Base-by-base conservation (phyloP, 75 land plant genomes). In the Gnetum montanum region DNA sequence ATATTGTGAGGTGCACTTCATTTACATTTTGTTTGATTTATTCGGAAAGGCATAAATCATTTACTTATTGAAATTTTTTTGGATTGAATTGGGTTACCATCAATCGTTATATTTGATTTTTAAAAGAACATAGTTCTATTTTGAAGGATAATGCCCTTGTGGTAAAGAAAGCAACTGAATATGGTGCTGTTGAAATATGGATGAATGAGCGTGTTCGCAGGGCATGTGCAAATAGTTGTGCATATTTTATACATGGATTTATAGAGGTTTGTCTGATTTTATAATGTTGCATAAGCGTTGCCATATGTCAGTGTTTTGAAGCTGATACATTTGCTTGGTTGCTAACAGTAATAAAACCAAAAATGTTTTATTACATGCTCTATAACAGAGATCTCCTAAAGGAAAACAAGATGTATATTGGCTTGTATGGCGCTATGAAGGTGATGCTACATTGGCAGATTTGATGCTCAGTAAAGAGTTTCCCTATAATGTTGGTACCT, bases 131-230 rank as follows among this genome's bases (percentile, higher is more conserved):
- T n/a, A n/a, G n/a, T n/a, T n/a, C 29, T 18, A 19, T 3, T 31
- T 18, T 41, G 67, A 70, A 83, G 76, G 64, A 65, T 43, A 79
- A 68, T 31, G 86, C 77, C 51, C 38, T 95, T 41, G 99, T 95
- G 3, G 62, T 95, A 52, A 95, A 95, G 50, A 85, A 81, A 70
- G 99, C 99, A 8, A 95, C 83, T 49, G 96, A 95, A 38, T 95
- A 83, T 75, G 99, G 99, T 1, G 99, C 95, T 8, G 99, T 95
- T 46, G 99, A 95, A 72, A 85, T 85, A 33, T 95, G 99, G 99
- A 95, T 95, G 99, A 95, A 95, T 66, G 96, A 95, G 68, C 87
- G 99, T 29, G 96, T 86, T 40, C 70, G 99, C 19, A 52, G 99
- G 53, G 99, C 99, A 43, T 95, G 99, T 64, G 66, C 90, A 48